Base-by-base conservation (phyloP, 2,329 filamentous ascomycete species). In the Chrysosporium keratinophilum region DNA sequence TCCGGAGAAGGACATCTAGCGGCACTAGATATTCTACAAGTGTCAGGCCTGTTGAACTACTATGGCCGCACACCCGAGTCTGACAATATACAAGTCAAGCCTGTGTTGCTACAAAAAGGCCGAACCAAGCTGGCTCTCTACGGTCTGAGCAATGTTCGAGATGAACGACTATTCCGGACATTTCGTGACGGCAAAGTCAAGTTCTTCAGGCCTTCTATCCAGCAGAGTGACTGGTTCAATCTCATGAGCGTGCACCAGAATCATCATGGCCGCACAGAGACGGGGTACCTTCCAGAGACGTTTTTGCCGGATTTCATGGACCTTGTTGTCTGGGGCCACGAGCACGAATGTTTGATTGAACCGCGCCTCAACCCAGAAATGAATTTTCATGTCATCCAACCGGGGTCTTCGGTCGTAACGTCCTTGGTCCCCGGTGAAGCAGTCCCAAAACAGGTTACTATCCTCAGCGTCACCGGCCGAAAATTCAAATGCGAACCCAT, bases 221-320 rank as follows among this genome's bases (percentile, higher is more conserved):
- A 95, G 61, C 85, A 85, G 64, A 74, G 80, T 15, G 89, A 97
- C 61, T 98, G 91, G 87, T 98, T 97, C 76, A 97, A 97, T 64
- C 70, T 98, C 55, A 84, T 98, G 73, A 85, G 87, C 37, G 87
- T 98, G 2, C 93, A 98, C 65, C 93, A 98, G 65, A 98, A 98
- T 62, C 93, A 97, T 64, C 83, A 93, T 63, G 88, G 90, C 0
- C 85, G 96, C 64, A 95, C 88, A 0, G 82, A 90, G 15, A 97
- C 91, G 0, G 85, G 87, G n/a, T 97, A 95, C 64, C 78, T 98
- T 0, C 91, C 94, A 0, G 94, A 98, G 64, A 88, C 85, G 62
- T 93, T 96, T 63, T 75, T 98, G 0, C 94, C 93, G 0, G 83
- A 88, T 15, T 97, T 94, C 73, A 74, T 98, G 58, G 86, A 98